Conservation (phyloP, 2,329 filamentous ascomycete genomes). For the Mycocentrospora acerina region DNA sequence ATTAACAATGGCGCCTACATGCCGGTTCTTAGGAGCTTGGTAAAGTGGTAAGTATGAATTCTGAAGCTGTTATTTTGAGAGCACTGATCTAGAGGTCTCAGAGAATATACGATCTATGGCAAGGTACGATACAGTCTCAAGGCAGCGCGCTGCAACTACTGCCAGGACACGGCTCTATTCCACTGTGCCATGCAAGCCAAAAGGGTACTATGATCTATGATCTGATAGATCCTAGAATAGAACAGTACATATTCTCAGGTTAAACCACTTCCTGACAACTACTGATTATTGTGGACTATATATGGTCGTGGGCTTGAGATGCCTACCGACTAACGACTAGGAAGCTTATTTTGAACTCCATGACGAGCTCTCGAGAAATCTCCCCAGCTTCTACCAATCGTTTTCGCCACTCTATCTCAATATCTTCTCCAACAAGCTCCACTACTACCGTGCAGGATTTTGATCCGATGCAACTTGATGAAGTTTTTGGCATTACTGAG, state of each 20-base stretch:
- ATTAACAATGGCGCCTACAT: constrained; percentile 19
- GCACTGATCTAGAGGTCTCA: neutral
- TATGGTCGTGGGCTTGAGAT: constrained; percentile 20
- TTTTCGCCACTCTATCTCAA: constrained; percentile 2
- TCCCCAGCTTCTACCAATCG: constrained; percentile 6
- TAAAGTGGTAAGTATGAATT: constrained; percentile 8
- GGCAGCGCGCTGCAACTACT: constrained; percentile 19
- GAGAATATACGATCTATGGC: constrained; percentile 21
- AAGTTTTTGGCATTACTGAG: neutral
- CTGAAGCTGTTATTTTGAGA: neutral
- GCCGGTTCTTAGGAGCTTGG: constrained; percentile 4
- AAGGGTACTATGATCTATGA: too few species aligned
- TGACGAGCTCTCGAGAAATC: neutral
- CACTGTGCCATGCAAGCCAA: too few species aligned
- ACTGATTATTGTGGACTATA: constrained; percentile 18
- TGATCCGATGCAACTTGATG: neutral
- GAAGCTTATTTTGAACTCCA: constrained; percentile 1
- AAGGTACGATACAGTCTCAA: constrained; percentile 16
- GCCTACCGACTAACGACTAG: constrained; percentile 11
- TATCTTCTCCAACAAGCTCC: neutral
- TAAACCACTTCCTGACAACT: too few species aligned
- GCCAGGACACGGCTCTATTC: too few species aligned
- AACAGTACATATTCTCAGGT: too few species aligned
- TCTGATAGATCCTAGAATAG: too few species aligned
- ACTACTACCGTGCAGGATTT: neutral